Evolutionary conservation across 2,329 filamentous ascomycete genomes (phyloP), one percentile per base, ranked within the genome.

Genomic region (Macroventuria anomochaeta): DNA sequence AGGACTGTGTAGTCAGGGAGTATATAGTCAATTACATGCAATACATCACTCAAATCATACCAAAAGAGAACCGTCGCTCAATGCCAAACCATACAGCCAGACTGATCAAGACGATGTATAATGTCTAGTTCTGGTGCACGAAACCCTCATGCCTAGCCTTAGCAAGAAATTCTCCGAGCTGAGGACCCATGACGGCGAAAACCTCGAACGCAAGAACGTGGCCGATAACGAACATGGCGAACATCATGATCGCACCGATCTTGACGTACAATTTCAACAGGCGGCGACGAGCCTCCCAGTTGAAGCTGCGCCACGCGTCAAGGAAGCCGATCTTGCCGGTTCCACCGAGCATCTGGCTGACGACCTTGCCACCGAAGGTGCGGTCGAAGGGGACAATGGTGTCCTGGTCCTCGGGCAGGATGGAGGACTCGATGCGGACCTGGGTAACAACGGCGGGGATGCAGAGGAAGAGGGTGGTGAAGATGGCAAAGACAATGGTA

Each of bases 381-480:
- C 92, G 89, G 80, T 97, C 93, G 67, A 97, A 96, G 26, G 91
- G 88, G 29, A 97, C 87, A 60, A 97, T 89, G 21, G 90, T 86
- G 76, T 96, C 88, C 62, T 92, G 84, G 15, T 90, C 87, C 54
- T 91, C 88, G 0, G 91, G 85, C 2, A 97, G 85, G 64, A 96
- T 86, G 41, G 90, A 93, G 6, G 93, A 92, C 72, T 96, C 91
- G 29, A 96, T 87, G 58, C 93, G 91, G 61, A 89, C 82, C 54
- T 96, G 85, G 18, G 90, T 84, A 26, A 93, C 89, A 54, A 85
- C 83, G 32, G 90, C 85, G 15, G 93, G 93, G 51, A 97, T 90
- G 57, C 96, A 82, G 58, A 90, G 80, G 55, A 93, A 75, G 49
- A 91, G 75, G 36, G 88, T 75, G 50, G 83, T 79, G 46, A 87